Evolutionary conservation across 768 basidiomycete species (phyloP).

Genomic region (Coprinellus micaceus): DNA sequence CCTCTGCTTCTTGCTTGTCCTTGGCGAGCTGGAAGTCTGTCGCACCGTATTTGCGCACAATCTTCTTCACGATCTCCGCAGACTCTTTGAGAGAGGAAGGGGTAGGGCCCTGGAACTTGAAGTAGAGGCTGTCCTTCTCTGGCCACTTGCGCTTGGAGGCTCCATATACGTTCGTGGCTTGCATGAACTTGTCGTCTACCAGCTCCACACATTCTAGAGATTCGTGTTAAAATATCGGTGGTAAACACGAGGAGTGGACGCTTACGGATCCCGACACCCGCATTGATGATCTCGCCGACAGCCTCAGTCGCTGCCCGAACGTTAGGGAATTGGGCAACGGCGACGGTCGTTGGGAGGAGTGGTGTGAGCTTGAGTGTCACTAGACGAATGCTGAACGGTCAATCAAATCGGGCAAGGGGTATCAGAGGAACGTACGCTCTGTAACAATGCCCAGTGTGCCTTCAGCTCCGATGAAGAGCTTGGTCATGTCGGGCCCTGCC

Average conservation of each 20-base stretch:
- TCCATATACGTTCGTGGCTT: slow-evolving; percentile 54
- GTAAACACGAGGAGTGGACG: slow-evolving; percentile 11
- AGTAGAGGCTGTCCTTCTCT: slow-evolving; percentile 70
- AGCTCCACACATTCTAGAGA: slow-evolving; percentile 77
- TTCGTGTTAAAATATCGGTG: neutral
- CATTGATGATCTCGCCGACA: slow-evolving; percentile 66
- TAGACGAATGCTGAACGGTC: slow-evolving; percentile 26
- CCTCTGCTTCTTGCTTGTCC: slow-evolving; percentile 58
- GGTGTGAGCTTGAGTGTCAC: slow-evolving; percentile 83
- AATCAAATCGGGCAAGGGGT: too few species aligned
- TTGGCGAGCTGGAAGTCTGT: slow-evolving; percentile 64
- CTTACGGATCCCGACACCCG: slow-evolving; percentile 75
- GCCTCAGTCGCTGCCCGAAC: slow-evolving; percentile 73
- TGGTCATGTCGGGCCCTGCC: slow-evolving; percentile 83
- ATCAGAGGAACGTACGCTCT: slow-evolving; percentile 49
- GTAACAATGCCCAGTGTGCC: slow-evolving; percentile 85
- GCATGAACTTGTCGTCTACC: slow-evolving; percentile 69
- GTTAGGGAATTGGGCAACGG: slow-evolving; percentile 76
- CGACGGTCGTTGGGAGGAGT: slow-evolving; percentile 76
- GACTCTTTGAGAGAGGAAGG: slow-evolving; percentile 57
- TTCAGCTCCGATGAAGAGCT: slow-evolving; percentile 81
- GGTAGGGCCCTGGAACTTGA: slow-evolving; percentile 81
- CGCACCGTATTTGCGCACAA: slow-evolving; percentile 65
- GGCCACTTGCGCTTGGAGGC: slow-evolving; percentile 54
- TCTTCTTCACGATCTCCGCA: slow-evolving; percentile 50